A percentile compares a stretch with the other conserved stretches of the same genome.
Conservation (phyloP, 2,329 filamentous ascomycete genomes). For the Aphanoascus verrucosus region DNA sequence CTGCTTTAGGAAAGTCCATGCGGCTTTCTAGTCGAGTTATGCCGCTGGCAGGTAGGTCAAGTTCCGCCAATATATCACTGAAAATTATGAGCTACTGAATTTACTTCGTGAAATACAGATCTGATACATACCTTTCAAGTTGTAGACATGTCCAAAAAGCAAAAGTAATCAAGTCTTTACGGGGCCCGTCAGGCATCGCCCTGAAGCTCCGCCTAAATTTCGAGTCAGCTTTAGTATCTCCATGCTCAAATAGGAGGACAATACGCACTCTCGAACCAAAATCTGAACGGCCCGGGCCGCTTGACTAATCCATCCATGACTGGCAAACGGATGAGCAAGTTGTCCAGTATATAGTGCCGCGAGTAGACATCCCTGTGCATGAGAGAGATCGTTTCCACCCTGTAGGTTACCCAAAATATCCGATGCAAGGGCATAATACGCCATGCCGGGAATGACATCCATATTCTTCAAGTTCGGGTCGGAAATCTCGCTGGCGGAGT, state of each 20-base stretch:
- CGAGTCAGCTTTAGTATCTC: conserved; percentile 10
- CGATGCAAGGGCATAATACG: conserved; percentile 77
- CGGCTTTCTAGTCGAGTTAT: conserved; percentile 46
- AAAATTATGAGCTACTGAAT: conserved; percentile 2
- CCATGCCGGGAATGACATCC: conserved; percentile 76
- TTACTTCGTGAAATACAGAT: background rate
- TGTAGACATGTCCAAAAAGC: conserved; percentile 92
- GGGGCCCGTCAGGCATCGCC: conserved; percentile 21
- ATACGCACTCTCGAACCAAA: conserved; percentile 61
- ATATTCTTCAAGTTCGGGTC: conserved; percentile 49
- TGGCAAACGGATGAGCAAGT: conserved; percentile 74
- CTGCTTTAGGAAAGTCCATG: conserved; percentile 32
- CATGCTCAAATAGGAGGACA: background rate
- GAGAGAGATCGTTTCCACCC: conserved; percentile 67
- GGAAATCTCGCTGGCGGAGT: conserved; percentile 15
- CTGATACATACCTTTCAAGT: conserved; percentile 59
- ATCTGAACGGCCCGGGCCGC: conserved; percentile 55
- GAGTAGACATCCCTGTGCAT: conserved; percentile 75
- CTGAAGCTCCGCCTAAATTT: conserved; percentile 26
- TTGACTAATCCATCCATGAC: conserved; percentile 58
- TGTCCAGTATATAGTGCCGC: conserved; percentile 85
- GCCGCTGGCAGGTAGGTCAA: conserved; percentile 54
- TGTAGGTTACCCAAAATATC: conserved; percentile 75
- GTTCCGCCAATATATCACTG: conserved; percentile 87
- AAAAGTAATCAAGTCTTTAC: conserved; percentile 56